A percentile compares a stretch with the other conserved stretches of the same genome.
Evolutionary conservation across 768 basidiomycete genomes (phyloP).

Genomic region (Amanita jacksonii): DNA sequence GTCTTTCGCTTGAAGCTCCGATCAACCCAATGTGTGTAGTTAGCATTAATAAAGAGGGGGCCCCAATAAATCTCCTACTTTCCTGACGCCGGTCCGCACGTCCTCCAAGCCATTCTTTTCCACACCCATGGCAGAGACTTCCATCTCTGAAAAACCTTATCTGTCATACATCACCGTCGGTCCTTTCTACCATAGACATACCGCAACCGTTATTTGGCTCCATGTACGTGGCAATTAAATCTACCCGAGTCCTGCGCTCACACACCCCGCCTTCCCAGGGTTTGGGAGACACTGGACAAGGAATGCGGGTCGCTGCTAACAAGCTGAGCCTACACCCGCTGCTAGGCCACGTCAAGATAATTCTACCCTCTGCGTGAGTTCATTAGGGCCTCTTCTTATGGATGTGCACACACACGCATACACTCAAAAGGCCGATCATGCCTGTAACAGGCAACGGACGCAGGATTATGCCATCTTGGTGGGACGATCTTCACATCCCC

Average conservation of each 20-base stretch:
- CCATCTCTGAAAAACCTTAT: constrained; percentile 6
- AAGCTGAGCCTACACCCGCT: constrained; percentile 28
- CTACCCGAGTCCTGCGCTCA: neutral
- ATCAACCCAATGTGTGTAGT: constrained; percentile 5
- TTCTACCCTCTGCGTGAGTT: constrained; percentile 49
- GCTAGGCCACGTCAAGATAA: constrained; percentile 57
- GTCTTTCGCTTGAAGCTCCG: constrained; percentile 8
- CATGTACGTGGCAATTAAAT: constrained; percentile 39
- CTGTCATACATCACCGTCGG: constrained; percentile 9
- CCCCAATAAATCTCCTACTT: constrained; percentile 11
- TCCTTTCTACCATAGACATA: constrained; percentile 16
- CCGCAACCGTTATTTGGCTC: constrained; percentile 60
- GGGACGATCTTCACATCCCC: too few relatives aligned
- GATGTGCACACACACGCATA: neutral
- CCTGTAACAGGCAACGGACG: constrained; percentile 49
- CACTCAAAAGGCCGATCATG: constrained; percentile 17
- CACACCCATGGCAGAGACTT: neutral
- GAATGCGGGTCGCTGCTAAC: constrained; percentile 46
- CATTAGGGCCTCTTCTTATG: constrained; percentile 11
- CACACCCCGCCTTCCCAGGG: constrained; percentile 21
- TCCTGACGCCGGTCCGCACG: constrained; percentile 10
- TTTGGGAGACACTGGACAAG: constrained; percentile 41
- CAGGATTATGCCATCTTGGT: constrained; percentile 44
- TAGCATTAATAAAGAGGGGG: constrained; percentile 3
- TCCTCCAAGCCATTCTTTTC: neutral